Percentiles rank a stretch among this genome's conserved stretches.
Evolutionary conservation across 2,329 filamentous ascomycete genomes (phyloP).

Genomic region (Chrysoporthe cubensis): DNA sequence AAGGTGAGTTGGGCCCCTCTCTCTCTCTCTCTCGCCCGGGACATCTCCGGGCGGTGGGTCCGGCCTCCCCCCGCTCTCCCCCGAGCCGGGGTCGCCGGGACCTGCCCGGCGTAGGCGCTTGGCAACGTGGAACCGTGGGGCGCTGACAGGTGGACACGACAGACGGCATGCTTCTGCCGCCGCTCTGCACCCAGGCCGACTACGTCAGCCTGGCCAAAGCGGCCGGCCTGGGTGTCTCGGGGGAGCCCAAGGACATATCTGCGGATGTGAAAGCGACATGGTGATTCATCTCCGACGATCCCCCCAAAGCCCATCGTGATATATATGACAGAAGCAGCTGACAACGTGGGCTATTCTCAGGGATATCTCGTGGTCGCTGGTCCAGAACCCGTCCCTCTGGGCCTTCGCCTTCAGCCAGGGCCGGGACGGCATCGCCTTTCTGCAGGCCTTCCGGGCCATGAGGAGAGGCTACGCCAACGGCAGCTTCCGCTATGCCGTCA

Average conservation of each 20-base stretch:
- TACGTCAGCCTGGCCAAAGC: constrained; percentile 55
- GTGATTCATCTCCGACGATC: constrained; percentile 39
- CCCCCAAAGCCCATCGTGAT: constrained; percentile 4
- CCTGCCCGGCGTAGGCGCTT: too few relatives aligned
- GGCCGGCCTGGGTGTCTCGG: constrained; percentile 51
- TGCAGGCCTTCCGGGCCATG: constrained; percentile 66
- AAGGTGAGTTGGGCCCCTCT: constrained; percentile 44
- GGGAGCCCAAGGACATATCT: constrained; percentile 59
- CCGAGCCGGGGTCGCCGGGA: background rate
- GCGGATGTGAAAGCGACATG: constrained; percentile 62
- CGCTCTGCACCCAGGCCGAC: constrained; percentile 55
- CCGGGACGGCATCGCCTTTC: constrained; percentile 61
- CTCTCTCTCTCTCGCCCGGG: background rate
- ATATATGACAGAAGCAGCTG: background rate
- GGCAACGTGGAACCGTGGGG: background rate
- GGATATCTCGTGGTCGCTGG: constrained; percentile 65
- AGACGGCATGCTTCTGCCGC: constrained; percentile 65
- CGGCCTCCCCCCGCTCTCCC: background rate
- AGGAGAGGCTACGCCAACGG: constrained; percentile 62
- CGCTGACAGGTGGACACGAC: background rate
- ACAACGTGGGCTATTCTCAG: constrained; percentile 38
- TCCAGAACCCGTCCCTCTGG: constrained; percentile 64
- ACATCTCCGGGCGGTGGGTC: background rate
- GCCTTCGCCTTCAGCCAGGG: constrained; percentile 64
- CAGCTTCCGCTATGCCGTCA: constrained; percentile 61